Evolutionary conservation across 2,329 filamentous ascomycete species (phyloP), one percentile per base, ranked within the genome.

Genomic region (Ophiostoma novo-ulmi): DNA sequence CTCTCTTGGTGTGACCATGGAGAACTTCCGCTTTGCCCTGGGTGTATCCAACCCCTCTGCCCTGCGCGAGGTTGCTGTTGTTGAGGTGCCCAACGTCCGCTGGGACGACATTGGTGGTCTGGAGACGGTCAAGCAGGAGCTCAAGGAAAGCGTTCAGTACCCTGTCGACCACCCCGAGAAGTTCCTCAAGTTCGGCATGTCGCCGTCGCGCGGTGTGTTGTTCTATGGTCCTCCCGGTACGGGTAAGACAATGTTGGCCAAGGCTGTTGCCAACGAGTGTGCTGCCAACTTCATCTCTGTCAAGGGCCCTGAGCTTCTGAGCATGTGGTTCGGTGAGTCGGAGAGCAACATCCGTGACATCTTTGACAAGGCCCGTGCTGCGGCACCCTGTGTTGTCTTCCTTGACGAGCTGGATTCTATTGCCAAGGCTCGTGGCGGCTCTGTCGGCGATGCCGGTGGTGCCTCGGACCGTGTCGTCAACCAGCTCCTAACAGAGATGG

Each of bases 311-410:
- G 95, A 99, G 81, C 87, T 99, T 78, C 88, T 99, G 77, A 97
- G 93, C 81, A 99, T 99, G 95, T 99, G 95, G 95, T 99, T 99
- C 79, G 95, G 95, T 89, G 95, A 99, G 85, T 99, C 95, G 70
- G 96, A 99, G 84, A 97, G 93, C 88, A 99, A 99, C 84, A 98
- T 99, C 75, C 92, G 95, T 80, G 95, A 99, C 80, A 99, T 99
- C 78, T 99, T 99, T 81, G 95, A 99, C 88, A 99, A 98, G 89
- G 95, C 95, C 75, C 93, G 95, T 79, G 96, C 95, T 74, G 95
- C 96, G 73, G 95, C 95, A 77, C 95, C 95, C 82, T 99, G 96
- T 77, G 92, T 99, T 74, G 95, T 99, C 77, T 99, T 99, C 90
- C 87, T 99, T 75, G 95, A 99, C 77, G 95, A 99, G 85, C 83